These are phyloP conservation scores for Fusarium newnesense DNA, from an alignment of 2,329 filamentous ascomycete genomes.

Conservation along the genomic window DNA sequence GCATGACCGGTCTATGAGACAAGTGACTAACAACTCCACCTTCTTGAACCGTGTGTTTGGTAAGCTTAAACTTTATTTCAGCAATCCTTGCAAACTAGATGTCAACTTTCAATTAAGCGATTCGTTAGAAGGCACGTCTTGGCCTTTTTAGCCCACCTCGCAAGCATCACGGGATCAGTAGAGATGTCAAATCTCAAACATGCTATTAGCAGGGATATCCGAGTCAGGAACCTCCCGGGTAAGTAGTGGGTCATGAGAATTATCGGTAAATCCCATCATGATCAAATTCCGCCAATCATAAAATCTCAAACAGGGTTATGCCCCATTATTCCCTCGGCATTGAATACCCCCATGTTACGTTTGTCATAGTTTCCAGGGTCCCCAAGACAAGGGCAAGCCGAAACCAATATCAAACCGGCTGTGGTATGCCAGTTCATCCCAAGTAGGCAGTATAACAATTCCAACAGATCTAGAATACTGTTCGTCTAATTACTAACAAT, in stretches of 20 bases:
- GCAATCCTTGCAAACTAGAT: not conserved
- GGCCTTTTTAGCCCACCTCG: not conserved
- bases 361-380: not conserved
- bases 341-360: not conserved
- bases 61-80: constrained; percentile 5
- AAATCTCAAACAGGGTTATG: accelerated
- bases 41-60: not conserved
- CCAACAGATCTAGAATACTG: accelerated
- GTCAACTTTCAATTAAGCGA: not conserved
- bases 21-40: not conserved
- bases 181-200: not conserved
- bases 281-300: accelerated
- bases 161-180: not conserved
- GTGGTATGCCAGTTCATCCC: not conserved
- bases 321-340: not conserved
- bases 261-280: not conserved
- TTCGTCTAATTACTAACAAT: accelerated
- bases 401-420: not conserved
- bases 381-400: not conserved
- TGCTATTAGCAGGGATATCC: not conserved
- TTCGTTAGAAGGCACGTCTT: not conserved
- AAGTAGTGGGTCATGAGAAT: not conserved
- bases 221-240: not conserved
- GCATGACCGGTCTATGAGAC: not conserved
- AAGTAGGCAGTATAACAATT: accelerated